Base-by-base conservation (phyloP, 306 rosid species). In the Lotus japonicus region DNA sequence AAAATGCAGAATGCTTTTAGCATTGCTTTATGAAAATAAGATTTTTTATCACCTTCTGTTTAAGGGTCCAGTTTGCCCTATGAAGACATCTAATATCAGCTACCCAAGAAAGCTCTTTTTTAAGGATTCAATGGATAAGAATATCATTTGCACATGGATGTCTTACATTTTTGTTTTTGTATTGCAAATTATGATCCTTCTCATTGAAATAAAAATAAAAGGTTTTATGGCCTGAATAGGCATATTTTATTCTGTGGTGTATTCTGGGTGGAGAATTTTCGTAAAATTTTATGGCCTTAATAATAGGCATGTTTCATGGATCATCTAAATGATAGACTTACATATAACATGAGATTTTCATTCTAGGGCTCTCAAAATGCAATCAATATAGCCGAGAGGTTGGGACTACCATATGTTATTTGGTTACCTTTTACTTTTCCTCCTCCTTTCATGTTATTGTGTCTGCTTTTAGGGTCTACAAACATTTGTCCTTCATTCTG, bases 291-390 rank as follows among this genome's bases (percentile, higher is more conserved):
- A 26, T 61, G 53, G 18, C 42, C 43, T 54, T 49, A 51, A 41
- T 4, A 64, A 13, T n/a, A n/a, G n/a, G 51, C n/a, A 7, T 39
- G 50, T 53, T 65, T 67, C 28, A 10, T 69, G 75, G 49, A 43
- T 66, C 57, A 23, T 50, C 57, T 57, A 11, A 39, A 28, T 61
- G 28, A 48, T 28, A n/a, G 42, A 12, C 26, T 11, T 9, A 62
- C 44, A 26, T 56, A 42, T 23, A 68, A 60, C 61, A 76, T 17
- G 43, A 65, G 38, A 9, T 62, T 77, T 55, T 75, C 45, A 18
- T 58, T 78, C 74, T 71, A 90, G 97, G 97, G 60, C 96, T 96
- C 67, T 94, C 98, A 43, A 90, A n/a, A 94, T 82, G 98, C 97
- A 64, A 86, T 94, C 58, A 90, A 86, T 63, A 85, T 86, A 73